Conservation (phyloP, 73 alveolate species). For the Strombidium stylifer region DNA sequence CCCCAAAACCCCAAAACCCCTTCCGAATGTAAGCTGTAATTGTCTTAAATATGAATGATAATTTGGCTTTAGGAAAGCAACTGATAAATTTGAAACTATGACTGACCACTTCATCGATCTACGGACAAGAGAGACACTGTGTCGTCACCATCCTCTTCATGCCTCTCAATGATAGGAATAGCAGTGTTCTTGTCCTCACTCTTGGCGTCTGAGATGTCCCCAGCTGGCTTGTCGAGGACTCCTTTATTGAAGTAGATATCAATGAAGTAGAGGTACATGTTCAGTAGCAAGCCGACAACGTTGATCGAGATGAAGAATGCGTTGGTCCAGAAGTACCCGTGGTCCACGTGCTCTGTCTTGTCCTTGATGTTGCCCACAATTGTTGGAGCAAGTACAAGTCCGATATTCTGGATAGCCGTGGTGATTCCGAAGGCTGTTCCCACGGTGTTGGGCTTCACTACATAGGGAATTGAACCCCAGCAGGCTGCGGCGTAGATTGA, state of each 20-base stretch:
- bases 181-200: too few relatives aligned
- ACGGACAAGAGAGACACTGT: too few relatives aligned
- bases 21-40: too few relatives aligned
- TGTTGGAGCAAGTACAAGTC: constrained; percentile 68
- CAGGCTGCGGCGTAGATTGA: constrained; percentile 81
- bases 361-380: constrained; percentile 56
- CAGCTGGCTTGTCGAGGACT: constrained; percentile 6
- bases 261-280: constrained; percentile 3
- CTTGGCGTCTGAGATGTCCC: too few relatives aligned
- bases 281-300: constrained; percentile 5
- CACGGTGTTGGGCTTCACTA: constrained; percentile 72
- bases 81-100: too few relatives aligned
- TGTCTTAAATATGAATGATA: too few relatives aligned
- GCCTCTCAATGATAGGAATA: too few relatives aligned
- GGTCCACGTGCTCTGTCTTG: background rate
- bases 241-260: constrained; percentile 1
- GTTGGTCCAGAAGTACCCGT: constrained; percentile 34
- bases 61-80: too few relatives aligned
- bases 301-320: constrained; percentile 3
- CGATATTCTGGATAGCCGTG: constrained; percentile 77
- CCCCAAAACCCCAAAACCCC: too few relatives aligned
- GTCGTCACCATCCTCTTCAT: too few relatives aligned
- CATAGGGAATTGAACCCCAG: constrained; percentile 86
- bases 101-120: too few relatives aligned
- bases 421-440: constrained; percentile 90